Percentiles rank a stretch among this genome's conserved stretches.
Conservation (phyloP, 129 eudicot genomes). For the Tagetes erecta region DNA sequence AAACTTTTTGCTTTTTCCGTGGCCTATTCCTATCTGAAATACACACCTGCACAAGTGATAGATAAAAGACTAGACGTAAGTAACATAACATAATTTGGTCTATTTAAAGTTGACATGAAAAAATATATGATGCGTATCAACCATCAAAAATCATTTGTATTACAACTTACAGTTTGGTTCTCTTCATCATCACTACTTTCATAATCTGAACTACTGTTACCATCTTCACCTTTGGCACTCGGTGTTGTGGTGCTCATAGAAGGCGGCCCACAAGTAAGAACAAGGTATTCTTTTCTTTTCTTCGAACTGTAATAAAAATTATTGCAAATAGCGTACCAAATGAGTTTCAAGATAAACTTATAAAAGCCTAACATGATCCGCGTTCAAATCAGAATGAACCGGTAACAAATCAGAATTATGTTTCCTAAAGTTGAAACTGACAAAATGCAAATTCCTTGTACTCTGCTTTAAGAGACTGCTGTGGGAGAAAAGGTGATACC, state of each 20-base stretch:
- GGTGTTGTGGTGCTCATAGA: conserved; percentile 65
- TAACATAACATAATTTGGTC: neutral
- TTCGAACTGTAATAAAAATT: conserved; percentile 57
- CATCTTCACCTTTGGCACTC: conserved; percentile 70
- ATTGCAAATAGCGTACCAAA: neutral
- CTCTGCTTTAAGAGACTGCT: neutral
- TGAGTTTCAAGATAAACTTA: neutral
- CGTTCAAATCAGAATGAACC: too few species aligned
- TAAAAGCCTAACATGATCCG: neutral
- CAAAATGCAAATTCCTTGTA: neutral
- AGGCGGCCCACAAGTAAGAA: conserved; percentile 87
- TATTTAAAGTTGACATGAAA: neutral
- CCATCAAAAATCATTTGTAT: neutral
- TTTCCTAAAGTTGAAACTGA: neutral
- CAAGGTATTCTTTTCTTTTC: conserved; percentile 91
- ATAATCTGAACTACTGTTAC: conserved; percentile 66
- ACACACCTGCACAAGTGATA: conserved; percentile 45
- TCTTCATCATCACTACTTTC: conserved; percentile 79
- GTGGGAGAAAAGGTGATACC: conserved; percentile 38
- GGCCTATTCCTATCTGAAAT: conserved; percentile 91
- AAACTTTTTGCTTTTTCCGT: conserved; percentile 67
- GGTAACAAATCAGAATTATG: neutral
- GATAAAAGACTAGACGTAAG: neutral
- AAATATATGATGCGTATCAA: neutral
- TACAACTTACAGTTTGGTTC: conserved; percentile 55